phyloP scores from a whole-genome alignment of 306 rosid genomes.

The Abrus precatorius region DNA sequence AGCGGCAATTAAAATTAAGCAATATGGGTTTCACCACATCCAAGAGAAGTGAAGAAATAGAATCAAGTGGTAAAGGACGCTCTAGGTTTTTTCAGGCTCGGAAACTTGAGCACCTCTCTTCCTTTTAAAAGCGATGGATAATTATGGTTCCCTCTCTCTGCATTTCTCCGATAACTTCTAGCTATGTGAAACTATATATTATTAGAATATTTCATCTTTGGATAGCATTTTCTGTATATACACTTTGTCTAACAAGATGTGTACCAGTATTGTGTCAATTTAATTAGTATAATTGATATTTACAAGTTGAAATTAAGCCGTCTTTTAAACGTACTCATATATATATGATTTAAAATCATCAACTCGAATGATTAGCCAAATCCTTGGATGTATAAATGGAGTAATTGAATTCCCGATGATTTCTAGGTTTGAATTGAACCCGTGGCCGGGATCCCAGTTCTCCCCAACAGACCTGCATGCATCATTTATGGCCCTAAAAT shows the following conservation, averaged over 20 bases:
- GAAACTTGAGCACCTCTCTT: slow-evolving; percentile 76
- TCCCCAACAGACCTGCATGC: background rate
- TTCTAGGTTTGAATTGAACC: slow-evolving; percentile 9
- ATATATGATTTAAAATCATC: background rate
- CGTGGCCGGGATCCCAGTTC: background rate
- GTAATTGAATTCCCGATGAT: background rate
- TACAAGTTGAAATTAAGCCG: slow-evolving; percentile 23
- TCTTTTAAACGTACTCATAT: background rate
- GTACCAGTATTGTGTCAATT: slow-evolving; percentile 6
- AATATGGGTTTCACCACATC: slow-evolving; percentile 75
- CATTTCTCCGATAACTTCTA: slow-evolving; percentile 32
- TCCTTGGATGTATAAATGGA: slow-evolving; percentile 18
- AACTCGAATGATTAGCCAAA: background rate
- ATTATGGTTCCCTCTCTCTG: background rate
- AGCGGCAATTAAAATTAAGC: slow-evolving; percentile 79
- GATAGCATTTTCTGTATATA: slow-evolving; percentile 33
- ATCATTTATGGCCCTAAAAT: background rate
- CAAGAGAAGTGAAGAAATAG: slow-evolving; percentile 89
- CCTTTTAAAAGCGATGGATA: slow-evolving; percentile 55
- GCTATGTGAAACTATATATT: slow-evolving; percentile 19
- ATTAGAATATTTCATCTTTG: slow-evolving; percentile 5
- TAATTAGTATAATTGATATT: slow-evolving; percentile 26
- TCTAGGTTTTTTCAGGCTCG: slow-evolving; percentile 85
- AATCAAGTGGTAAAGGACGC: slow-evolving; percentile 90
- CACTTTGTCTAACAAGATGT: slow-evolving; percentile 23